Conservation (phyloP, 192 early-diverging fungal species). For the Dissophora globulifera region DNA sequence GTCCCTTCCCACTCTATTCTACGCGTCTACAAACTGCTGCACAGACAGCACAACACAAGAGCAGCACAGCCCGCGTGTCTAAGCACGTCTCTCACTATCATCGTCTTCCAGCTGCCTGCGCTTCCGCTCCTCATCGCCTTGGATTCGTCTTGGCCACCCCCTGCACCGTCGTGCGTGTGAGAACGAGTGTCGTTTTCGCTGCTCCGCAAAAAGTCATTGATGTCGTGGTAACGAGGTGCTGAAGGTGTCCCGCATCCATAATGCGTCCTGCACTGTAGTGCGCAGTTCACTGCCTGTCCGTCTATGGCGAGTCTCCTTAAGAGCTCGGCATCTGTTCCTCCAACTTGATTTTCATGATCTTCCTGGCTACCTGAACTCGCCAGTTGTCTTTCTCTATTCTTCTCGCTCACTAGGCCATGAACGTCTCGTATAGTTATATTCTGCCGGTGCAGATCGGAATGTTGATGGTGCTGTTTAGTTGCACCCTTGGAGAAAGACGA, state of each 20-base stretch:
- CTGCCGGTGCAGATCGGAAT: conserved; percentile 12
- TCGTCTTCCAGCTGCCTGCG: too few relatives aligned
- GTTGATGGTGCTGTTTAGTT: conserved; percentile 1
- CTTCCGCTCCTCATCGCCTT: too few relatives aligned
- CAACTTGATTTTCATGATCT: background rate
- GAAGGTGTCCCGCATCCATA: background rate
- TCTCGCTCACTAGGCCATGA: background rate
- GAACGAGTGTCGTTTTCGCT: too few relatives aligned
- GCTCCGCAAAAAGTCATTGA: background rate
- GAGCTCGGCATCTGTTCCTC: background rate
- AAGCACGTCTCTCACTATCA: too few relatives aligned
- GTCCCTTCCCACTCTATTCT: too few relatives aligned
- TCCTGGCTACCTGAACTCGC: background rate
- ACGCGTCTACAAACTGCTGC: too few relatives aligned
- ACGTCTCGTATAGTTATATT: background rate
- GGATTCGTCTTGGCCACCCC: background rate
- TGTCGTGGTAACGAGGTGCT: background rate
- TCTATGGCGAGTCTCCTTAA: background rate
- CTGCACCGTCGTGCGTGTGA: too few relatives aligned
- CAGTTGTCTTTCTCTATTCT: background rate
- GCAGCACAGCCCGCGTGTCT: background rate
- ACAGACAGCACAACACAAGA: background rate
- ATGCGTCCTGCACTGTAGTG: background rate
- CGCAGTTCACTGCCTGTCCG: background rate
- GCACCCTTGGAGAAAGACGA: background rate